Percentiles rank a stretch among this genome's conserved stretches.
These are phyloP conservation scores for Gossypium trilobum DNA, from an alignment of 441 rosid genomes.

Conservation along the genomic window DNA sequence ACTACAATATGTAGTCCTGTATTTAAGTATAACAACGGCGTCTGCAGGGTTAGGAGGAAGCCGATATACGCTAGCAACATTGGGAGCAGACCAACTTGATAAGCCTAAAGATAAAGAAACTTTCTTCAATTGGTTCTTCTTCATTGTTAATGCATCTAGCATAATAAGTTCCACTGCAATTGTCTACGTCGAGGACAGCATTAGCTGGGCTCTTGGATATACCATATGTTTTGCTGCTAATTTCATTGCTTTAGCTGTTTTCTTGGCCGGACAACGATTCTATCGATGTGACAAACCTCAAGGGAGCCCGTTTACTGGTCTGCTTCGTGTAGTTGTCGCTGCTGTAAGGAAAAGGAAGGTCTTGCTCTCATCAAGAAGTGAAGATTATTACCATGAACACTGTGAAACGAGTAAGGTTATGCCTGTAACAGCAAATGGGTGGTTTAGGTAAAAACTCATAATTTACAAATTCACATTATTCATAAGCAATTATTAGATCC, in stretches of 20 bases:
- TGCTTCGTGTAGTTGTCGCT: constrained; percentile 27
- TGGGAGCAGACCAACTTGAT: constrained; percentile 33
- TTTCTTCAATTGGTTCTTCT: constrained; percentile 31
- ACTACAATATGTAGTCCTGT: constrained; percentile 17
- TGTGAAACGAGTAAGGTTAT: neutral
- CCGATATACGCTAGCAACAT: constrained; percentile 16
- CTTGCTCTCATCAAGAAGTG: neutral
- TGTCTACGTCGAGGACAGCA: constrained; percentile 20
- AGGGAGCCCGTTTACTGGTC: constrained; percentile 23
- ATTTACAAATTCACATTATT: neutral
- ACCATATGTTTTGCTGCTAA: constrained; percentile 20
- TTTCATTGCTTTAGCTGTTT: constrained; percentile 12
- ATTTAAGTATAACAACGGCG: constrained; percentile 16
- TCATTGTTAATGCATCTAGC: constrained; percentile 6
- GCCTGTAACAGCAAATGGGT: neutral
- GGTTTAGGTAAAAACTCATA: neutral
- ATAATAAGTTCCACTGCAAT: constrained; percentile 12
- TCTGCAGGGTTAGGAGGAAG: constrained; percentile 18
- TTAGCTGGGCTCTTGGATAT: constrained; percentile 27
- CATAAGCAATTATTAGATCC: neutral
- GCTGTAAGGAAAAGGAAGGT: constrained; percentile 19
- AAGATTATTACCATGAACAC: constrained; percentile 15
- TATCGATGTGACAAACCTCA: constrained; percentile 15
- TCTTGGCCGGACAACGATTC: constrained; percentile 17
- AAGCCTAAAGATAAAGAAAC: constrained; percentile 12